Conservation (phyloP, 441 rosid genomes). For the Aleurites moluccanus region DNA sequence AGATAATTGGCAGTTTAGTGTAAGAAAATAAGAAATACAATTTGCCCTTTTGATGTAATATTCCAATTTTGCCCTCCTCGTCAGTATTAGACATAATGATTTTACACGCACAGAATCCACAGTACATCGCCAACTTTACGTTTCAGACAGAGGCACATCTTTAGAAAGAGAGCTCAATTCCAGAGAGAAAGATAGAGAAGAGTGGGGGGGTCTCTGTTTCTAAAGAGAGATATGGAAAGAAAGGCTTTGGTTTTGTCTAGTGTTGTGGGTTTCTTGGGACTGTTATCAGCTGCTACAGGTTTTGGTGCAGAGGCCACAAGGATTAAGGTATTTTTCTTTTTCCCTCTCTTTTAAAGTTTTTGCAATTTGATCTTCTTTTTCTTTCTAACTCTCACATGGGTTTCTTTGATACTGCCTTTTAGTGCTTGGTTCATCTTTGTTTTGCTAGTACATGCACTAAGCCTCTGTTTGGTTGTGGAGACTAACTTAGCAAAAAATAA, state of each 20-base stretch:
- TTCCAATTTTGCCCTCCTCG: background rate
- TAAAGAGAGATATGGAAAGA: constrained; percentile 51
- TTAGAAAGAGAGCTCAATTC: background rate
- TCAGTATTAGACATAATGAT: background rate
- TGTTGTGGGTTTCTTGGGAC: constrained; percentile 56
- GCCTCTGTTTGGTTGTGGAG: background rate
- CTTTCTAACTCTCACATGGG: constrained; percentile 10
- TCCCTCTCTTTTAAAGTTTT: background rate
- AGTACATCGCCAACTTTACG: constrained; percentile 17
- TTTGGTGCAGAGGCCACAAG: constrained; percentile 84
- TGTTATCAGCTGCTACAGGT: constrained; percentile 71
- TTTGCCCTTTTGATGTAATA: background rate
- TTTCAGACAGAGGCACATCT: constrained; percentile 7
- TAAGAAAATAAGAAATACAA: background rate
- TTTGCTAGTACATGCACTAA: background rate
- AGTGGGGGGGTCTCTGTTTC: background rate
- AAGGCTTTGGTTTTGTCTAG: constrained; percentile 50
- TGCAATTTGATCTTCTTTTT: constrained; percentile 2
- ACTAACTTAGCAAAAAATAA: background rate
- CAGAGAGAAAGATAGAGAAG: background rate
- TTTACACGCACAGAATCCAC: background rate
- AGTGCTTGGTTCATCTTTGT: background rate
- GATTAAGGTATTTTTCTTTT: constrained; percentile 55
- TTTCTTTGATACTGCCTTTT: constrained; percentile 12
- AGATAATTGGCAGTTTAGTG: background rate